Conservation (phyloP, 371 early-diverging fungal species). For the Syncephalastrum monosporum region DNA sequence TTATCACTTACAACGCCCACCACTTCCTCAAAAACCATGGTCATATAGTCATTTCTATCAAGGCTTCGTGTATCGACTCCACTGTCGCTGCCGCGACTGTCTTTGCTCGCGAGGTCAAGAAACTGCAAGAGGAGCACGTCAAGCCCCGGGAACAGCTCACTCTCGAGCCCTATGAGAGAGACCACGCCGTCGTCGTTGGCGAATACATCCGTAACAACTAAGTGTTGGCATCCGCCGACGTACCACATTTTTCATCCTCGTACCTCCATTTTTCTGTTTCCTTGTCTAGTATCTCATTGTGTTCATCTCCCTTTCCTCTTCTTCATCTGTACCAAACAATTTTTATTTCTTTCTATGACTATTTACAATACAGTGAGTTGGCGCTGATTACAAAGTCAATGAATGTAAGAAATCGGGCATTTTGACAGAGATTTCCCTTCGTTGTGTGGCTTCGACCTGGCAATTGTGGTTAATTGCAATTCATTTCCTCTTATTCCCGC, state of each 20-base stretch:
- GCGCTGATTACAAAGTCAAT: too few species aligned
- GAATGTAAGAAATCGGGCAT: too few species aligned
- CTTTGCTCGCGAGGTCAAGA: conserved; percentile 99
- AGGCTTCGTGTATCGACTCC: conserved; percentile 99
- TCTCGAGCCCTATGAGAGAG: conserved; percentile 99
- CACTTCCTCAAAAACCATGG: conserved; percentile 99
- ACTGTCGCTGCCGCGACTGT: conserved; percentile 97
- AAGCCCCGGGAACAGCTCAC: conserved; percentile 99
- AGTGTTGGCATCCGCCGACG: conserved; percentile 10
- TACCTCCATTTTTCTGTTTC: background rate
- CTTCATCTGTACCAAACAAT: background rate
- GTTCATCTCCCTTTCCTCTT: conserved; percentile 4
- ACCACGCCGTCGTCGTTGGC: conserved; percentile 99
- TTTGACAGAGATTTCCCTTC: too few species aligned
- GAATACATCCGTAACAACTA: conserved; percentile 74
- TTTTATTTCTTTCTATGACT: too few species aligned
- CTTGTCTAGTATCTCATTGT: background rate
- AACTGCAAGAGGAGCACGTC: conserved; percentile 97
- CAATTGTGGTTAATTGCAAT: too few species aligned
- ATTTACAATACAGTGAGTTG: too few species aligned
- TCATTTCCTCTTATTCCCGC: too few species aligned
- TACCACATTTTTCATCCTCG: background rate
- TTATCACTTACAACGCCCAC: conserved; percentile 98
- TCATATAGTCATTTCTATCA: conserved; percentile 99
- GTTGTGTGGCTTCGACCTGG: too few species aligned